Conservation (phyloP, 805 yeast species). For the Cyberlindnera xishuangbannaensis region DNA sequence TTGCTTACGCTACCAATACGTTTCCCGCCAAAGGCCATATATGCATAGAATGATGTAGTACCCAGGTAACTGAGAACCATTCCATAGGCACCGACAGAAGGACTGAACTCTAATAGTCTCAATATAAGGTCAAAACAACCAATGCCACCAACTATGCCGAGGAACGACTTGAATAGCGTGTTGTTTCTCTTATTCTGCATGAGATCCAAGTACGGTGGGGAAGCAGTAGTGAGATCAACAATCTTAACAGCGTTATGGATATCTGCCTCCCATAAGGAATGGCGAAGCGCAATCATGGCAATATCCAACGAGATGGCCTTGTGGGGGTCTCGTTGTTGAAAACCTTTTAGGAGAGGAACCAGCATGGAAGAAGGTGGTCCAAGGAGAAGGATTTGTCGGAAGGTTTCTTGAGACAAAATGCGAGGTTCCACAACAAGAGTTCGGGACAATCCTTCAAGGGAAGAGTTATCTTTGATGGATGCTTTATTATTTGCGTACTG, state of each 20-base stretch:
- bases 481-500: too few species aligned
- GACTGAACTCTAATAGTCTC: constrained; percentile 19
- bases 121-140: constrained; percentile 43
- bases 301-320: constrained; percentile 1
- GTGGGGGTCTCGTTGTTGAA: constrained; percentile 3
- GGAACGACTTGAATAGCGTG: constrained; percentile 29
- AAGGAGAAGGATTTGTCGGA: too few species aligned
- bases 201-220: constrained; percentile 39
- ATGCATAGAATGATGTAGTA: constrained; percentile 42
- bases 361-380: constrained; percentile 2
- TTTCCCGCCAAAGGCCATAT: constrained; percentile 43
- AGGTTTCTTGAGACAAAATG: too few species aligned
- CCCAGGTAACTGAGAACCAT: constrained; percentile 45
- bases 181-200: constrained; percentile 30
- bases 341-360: constrained; percentile 5
- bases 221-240: constrained; percentile 58
- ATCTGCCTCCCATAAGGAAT: constrained; percentile 13
- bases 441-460: too few species aligned
- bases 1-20: constrained; percentile 48
- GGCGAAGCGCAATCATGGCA: constrained; percentile 9
- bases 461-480: constrained; percentile 9
- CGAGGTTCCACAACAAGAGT: too few species aligned
- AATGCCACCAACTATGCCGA: constrained; percentile 31
- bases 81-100: constrained; percentile 32
- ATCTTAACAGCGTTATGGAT: constrained; percentile 42